Evolutionary conservation across 805 yeast genomes (phyloP).

Genomic region (Candida endomychidarum): DNA sequence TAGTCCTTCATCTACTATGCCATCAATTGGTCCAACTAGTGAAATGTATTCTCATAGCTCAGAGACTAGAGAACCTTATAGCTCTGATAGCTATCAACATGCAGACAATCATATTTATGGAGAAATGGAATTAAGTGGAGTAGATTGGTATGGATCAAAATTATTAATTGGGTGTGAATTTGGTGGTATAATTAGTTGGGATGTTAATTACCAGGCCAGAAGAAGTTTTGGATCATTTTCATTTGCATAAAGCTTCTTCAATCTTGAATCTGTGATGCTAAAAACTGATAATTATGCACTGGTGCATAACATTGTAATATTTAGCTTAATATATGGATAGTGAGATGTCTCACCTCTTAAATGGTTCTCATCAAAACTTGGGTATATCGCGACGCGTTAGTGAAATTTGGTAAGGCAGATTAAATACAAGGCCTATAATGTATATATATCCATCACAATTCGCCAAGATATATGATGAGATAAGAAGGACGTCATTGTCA

Average conservation of each 20-base stretch:
- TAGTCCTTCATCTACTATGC: too few species aligned
- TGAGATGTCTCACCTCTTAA: not conserved
- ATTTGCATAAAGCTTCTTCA: not conserved
- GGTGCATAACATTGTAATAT: constrained; percentile 2
- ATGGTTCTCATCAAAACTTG: too few species aligned
- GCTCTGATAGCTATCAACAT: constrained; percentile 31
- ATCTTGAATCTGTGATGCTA: too few species aligned
- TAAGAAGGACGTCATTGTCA: constrained; percentile 70
- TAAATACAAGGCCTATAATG: constrained; percentile 44
- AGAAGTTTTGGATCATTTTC: constrained; percentile 41
- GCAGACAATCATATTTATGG: constrained; percentile 38
- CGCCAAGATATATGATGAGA: constrained; percentile 62
- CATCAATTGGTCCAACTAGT: not conserved
- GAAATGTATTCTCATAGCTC: not conserved
- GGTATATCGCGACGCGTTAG: constrained; percentile 6
- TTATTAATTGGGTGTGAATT: constrained; percentile 41
- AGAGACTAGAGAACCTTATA: constrained; percentile 6
- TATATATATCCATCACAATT: constrained; percentile 71
- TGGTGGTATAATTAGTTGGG: constrained; percentile 43
- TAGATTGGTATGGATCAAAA: constrained; percentile 35
- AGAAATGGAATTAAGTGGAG: constrained; percentile 44
- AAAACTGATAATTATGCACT: too few species aligned
- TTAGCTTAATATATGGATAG: not conserved
- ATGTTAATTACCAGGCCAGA: constrained; percentile 36
- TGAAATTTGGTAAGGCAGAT: constrained; percentile 2